Evolutionary conservation across 495 filamentous ascomycete genomes (phyloP), one percentile per base, ranked within the genome.

Genomic region (Neohortaea acidophila): DNA sequence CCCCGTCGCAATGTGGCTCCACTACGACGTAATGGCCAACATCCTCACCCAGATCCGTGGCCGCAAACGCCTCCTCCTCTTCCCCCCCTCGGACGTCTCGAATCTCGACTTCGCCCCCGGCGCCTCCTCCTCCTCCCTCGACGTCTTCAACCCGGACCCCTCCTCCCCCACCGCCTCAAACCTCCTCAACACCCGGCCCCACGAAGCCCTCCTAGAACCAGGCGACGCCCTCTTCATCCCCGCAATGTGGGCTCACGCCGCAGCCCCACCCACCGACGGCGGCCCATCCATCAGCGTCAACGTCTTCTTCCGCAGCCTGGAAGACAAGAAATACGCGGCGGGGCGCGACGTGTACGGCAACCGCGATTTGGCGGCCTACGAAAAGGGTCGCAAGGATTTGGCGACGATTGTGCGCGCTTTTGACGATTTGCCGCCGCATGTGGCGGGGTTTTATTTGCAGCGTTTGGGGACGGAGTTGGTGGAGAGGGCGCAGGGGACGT

Each of bases 11-110:
- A 83, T 96, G 73, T 94, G 84, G 86, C 64, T 92, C 19, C 84
- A 94, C 56, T 93, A 86, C 62, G 83, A 93, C 57, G 81, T 85
- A 13, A 86, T 91, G 75, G 84, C 83, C 18, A 94, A 92, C 50
- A 65, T 93, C 5, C 75, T 89, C 31, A 87, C 80, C 53, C 85
- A 92, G 48, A 68, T 87, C 41, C 58, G 62, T 24, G 81, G 84
- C 19, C 61, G 62, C 0, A 87, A 86, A 56, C 61, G 69, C 24
- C 65, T 93, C 21, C 55, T 82, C 3, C 65, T 94, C 11, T 94
- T 79, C 56, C 83, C 81, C 9, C 84, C 86, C 1, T 57, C 65
- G 2, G 81, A 93, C 53, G 75, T 86, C 21, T 62, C 63, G 23
- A 55, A 74, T 27, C 64, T 93, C 1, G 64, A 68, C 4, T 75